phyloP scores from a whole-genome alignment of 768 basidiomycete species.

The Russula virescens region DNA sequence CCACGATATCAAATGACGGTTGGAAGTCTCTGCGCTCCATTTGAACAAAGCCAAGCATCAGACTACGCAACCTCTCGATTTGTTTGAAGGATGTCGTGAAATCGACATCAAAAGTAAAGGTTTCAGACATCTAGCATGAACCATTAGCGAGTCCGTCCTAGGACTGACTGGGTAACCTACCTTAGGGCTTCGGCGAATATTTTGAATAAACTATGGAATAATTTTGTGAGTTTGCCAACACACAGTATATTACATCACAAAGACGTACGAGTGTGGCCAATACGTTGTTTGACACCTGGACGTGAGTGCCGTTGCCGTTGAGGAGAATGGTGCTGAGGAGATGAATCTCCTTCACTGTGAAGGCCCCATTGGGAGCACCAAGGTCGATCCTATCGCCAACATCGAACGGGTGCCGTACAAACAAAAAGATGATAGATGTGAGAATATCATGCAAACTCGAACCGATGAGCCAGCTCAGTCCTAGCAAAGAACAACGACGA shows the following conservation, averaged over 20 bases:
- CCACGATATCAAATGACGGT: slow-evolving; percentile 65
- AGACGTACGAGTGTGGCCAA: slow-evolving; percentile 48
- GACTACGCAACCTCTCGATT: slow-evolving; percentile 65
- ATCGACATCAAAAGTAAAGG: slow-evolving; percentile 74
- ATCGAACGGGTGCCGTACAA: slow-evolving; percentile 81
- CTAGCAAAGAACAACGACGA: slow-evolving; percentile 30
- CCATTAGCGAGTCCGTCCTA: slow-evolving; percentile 3
- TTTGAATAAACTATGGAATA: slow-evolving; percentile 53
- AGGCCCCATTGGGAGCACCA: slow-evolving; percentile 36
- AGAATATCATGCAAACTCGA: slow-evolving; percentile 74
- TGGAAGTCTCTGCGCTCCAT: slow-evolving; percentile 69
- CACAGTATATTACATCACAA: neutral
- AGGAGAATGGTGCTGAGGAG: slow-evolving; percentile 73
- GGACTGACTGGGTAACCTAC: slow-evolving; percentile 30
- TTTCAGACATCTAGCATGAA: slow-evolving; percentile 58
- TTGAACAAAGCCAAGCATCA: slow-evolving; percentile 76
- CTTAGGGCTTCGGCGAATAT: slow-evolving; percentile 66
- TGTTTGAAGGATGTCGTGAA: slow-evolving; percentile 78
- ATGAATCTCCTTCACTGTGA: slow-evolving; percentile 84
- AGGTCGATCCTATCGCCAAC: slow-evolving; percentile 69
- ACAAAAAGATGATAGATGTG: slow-evolving; percentile 85
- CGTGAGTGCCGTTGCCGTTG: slow-evolving; percentile 49
- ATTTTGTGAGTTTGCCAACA: neutral
- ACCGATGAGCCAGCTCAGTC: slow-evolving; percentile 85
- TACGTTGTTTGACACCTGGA: slow-evolving; percentile 68